Percentiles rank a stretch among this genome's conserved stretches.
Evolutionary conservation across 2,329 filamentous ascomycete species (phyloP).

Genomic region (Plenodomus lindquistii): DNA sequence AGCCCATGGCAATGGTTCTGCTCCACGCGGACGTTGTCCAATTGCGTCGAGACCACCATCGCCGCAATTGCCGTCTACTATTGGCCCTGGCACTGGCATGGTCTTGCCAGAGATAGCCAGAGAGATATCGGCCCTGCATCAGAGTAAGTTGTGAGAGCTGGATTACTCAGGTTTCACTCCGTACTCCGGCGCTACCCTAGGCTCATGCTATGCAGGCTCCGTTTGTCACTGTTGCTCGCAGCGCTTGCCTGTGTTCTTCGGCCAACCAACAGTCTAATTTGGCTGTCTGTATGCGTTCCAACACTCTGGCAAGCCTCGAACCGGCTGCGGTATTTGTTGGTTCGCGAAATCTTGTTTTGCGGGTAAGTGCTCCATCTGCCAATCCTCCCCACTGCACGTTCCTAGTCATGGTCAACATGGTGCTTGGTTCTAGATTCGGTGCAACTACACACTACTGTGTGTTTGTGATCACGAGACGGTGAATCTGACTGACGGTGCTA

Average conservation of each 20-base stretch:
- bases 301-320: constrained; percentile 53
- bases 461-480: constrained; percentile 14
- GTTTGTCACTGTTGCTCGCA: constrained; percentile 70
- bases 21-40: constrained; percentile 90
- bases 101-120: constrained; percentile 26
- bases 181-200: constrained; percentile 12
- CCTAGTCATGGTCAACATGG: constrained; percentile 1
- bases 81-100: constrained; percentile 79
- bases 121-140: constrained; percentile 35
- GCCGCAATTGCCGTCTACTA: constrained; percentile 77
- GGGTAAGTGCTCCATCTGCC: constrained; percentile 41
- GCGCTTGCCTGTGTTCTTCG: constrained; percentile 82
- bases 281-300: constrained; percentile 68
- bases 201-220: constrained; percentile 40
- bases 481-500: constrained; percentile 34
- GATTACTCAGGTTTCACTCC: constrained; percentile 3
- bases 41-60: constrained; percentile 87
- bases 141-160: constrained; percentile 29
- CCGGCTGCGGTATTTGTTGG: constrained; percentile 55
- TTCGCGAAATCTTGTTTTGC: constrained; percentile 68
- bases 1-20: constrained; percentile 98
- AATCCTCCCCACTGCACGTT: constrained; percentile 18
- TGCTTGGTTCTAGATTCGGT: constrained; percentile 9
- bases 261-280: constrained; percentile 87
- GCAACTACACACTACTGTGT: constrained; percentile 8